phyloP scores from a whole-genome alignment of 106 monocot species.

The Gastrodia elata region DNA sequence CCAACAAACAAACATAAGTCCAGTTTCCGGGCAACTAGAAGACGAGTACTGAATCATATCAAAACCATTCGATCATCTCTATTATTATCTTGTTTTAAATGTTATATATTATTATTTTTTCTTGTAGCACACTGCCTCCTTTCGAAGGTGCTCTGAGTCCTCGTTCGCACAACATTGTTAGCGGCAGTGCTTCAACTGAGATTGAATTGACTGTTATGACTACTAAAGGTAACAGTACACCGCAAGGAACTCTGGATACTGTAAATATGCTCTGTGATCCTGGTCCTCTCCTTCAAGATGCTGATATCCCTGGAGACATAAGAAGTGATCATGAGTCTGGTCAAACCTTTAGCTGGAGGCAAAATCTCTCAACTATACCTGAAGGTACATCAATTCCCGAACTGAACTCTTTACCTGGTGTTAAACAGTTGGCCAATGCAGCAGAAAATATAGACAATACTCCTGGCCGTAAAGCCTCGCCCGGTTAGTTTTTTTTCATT shows the following conservation, averaged over 20 bases:
- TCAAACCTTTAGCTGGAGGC: conserved; percentile 6
- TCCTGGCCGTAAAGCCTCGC: conserved; percentile 12
- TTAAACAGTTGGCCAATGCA: conserved; percentile 6
- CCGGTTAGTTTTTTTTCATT: conserved; percentile 24
- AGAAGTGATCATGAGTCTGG: conserved; percentile 11
- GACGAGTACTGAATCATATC: not conserved
- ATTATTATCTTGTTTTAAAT: not conserved
- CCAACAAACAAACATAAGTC: not conserved
- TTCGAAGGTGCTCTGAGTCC: conserved; percentile 14
- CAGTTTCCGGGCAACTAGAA: conserved; percentile 7
- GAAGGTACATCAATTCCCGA: conserved; percentile 24
- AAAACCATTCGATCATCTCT: not conserved
- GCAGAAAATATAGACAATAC: conserved; percentile 18
- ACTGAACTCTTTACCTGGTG: conserved; percentile 9
- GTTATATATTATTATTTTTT: conserved; percentile 1
- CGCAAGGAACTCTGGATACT: conserved; percentile 26
- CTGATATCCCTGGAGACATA: conserved; percentile 1
- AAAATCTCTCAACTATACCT: conserved; percentile 28
- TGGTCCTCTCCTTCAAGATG: not conserved
- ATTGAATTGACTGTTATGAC: conserved; percentile 3
- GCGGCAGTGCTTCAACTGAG: conserved; percentile 13
- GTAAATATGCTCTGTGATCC: conserved; percentile 12
- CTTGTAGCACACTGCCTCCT: conserved; percentile 32
- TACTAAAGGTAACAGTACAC: not conserved
- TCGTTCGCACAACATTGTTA: conserved; percentile 3